Evolutionary conservation across 2,329 filamentous ascomycete genomes (phyloP).

Genomic region (Phyllosticta citrichinensis): DNA sequence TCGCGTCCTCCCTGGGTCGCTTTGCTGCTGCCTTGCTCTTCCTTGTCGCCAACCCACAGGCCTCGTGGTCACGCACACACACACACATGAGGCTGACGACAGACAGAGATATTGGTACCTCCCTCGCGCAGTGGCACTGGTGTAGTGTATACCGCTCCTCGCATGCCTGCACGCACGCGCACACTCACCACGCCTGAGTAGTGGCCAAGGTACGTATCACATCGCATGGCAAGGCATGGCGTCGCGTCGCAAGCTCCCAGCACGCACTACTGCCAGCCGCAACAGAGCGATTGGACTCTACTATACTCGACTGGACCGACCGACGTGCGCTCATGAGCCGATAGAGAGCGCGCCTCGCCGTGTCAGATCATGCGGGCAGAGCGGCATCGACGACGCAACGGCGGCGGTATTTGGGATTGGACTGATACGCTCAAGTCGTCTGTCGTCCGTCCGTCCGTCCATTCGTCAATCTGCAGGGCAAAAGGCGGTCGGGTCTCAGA

Average conservation of each 20-base stretch:
- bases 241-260: too few relatives aligned
- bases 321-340: too few relatives aligned
- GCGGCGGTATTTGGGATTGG: too few relatives aligned
- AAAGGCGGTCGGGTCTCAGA: not conserved
- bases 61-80: not conserved
- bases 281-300: not conserved
- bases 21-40: not conserved
- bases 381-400: too few relatives aligned
- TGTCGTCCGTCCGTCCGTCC: not conserved
- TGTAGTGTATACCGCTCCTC: too few relatives aligned
- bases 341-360: not conserved
- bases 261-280: not conserved
- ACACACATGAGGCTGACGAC: not conserved
- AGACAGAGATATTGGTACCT: not conserved
- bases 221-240: too few relatives aligned
- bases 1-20: not conserved
- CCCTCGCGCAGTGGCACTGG: not conserved
- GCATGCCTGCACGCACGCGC: not conserved
- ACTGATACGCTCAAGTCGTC: too few relatives aligned
- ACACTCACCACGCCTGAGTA: not conserved
- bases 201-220: too few relatives aligned
- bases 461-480: not conserved
- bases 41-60: not conserved
- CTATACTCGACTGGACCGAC: not conserved
- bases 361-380: not conserved